Base-by-base conservation (phyloP, 257 asterid species). In the Nicotiana undulata region DNA sequence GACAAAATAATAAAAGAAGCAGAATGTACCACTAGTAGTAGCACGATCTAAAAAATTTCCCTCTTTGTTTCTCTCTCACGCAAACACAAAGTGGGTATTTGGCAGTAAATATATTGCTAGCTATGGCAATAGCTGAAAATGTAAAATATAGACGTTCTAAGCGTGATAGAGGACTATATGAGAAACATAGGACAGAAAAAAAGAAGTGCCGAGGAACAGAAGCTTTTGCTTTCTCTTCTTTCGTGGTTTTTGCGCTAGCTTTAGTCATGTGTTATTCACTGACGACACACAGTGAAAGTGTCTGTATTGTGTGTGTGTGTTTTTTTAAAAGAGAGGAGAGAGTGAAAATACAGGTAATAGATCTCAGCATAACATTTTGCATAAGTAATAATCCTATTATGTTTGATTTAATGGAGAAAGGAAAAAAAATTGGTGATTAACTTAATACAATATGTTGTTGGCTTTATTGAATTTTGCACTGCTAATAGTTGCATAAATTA, bases 221-320 rank as follows among this genome's bases (percentile, higher is more conserved):
- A 8, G 17, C 75, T 66, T 66, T 66, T 66, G 53, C 75, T 66
- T 66, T 66, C 75, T 66, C 75, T 66, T 66, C 75, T 66, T 66
- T 66, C 53, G 3, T 34, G 52, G 75, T 65, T 3, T 20, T 66
- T 9, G 24, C 5, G 52, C 18, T 66, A 34, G 75, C 75, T 66
- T 66, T 66, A 66, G 75, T 66, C 75, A 66, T 34, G 75, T 66
- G 75, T 66, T 66, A 26, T 66, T 4, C n/a, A 66, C 53, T 66
- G 75, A 66, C 53, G 17, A 66, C 75, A 18, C 75, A 34, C 75
- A 34, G 52, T 66, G 0, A 18, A 34, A 66, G 75, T 18, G 75
- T 34, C 2, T 52, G 58, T 52, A 52, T 6, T 52, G 6, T 49
- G 4, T 18, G 28, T 13, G 55, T 52, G 46, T 32, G 72, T 20